These are phyloP conservation scores for Populus trichocarpa DNA, from an alignment of 441 rosid genomes.

Conservation along the genomic window DNA sequence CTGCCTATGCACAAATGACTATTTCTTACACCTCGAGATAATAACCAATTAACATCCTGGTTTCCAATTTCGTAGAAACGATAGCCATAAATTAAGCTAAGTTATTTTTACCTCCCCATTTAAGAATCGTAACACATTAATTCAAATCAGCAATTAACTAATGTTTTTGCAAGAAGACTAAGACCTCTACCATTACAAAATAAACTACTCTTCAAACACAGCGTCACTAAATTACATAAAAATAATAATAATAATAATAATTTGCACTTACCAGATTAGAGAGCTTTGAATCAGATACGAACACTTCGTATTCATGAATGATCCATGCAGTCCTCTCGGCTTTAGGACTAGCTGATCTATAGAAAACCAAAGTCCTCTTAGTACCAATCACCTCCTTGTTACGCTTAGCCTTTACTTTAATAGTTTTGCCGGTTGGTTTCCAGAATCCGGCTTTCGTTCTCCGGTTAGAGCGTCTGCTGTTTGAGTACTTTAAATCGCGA, in stretches of 20 bases:
- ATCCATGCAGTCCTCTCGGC: conserved; percentile 15
- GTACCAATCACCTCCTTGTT: conserved; percentile 2
- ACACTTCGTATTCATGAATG: conserved; percentile 16
- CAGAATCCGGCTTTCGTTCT: conserved; percentile 14
- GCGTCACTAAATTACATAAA: too few species aligned
- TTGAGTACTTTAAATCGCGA: conserved; percentile 8
- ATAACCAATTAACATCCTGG: neutral
- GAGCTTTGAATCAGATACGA: neutral
- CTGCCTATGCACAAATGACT: neutral
- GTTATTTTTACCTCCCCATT: neutral
- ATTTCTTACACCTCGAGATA: neutral
- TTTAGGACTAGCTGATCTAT: neutral
- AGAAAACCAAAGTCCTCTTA: conserved; percentile 17
- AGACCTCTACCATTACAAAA: neutral
- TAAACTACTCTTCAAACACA: neutral
- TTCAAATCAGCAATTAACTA: neutral
- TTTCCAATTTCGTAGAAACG: neutral
- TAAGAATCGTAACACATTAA: neutral
- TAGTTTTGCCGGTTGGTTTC: conserved; percentile 24
- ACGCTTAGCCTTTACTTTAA: conserved; percentile 13
- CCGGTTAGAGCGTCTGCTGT: conserved; percentile 4
- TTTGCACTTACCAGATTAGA: neutral
- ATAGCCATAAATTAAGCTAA: neutral
- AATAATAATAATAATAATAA: neutral
- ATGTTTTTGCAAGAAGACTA: neutral